phyloP scores from a whole-genome alignment of 768 basidiomycete species.

The Ramaria sp. region DNA sequence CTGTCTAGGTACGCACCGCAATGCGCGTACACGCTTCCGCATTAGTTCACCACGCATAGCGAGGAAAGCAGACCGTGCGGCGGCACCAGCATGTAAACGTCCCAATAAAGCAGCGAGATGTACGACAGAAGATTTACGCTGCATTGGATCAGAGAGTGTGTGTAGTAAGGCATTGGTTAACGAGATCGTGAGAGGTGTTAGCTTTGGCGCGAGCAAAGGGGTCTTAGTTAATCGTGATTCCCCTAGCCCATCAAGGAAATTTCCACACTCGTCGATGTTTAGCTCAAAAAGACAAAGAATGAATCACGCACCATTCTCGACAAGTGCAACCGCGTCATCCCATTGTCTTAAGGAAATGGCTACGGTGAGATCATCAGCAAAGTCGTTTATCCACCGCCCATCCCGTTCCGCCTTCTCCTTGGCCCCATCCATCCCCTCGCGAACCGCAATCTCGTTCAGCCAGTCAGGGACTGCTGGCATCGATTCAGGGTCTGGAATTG shows the following conservation, averaged over 20 bases:
- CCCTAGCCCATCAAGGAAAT: slow-evolving; percentile 26
- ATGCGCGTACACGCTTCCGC: slow-evolving; percentile 67
- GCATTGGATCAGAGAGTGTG: slow-evolving; percentile 61
- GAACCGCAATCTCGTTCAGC: slow-evolving; percentile 57
- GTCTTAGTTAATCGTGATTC: slow-evolving; percentile 48
- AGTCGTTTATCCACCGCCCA: slow-evolving; percentile 80
- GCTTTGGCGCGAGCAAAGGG: slow-evolving; percentile 44
- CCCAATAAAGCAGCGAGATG: slow-evolving; percentile 61
- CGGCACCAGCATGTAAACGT: slow-evolving; percentile 63
- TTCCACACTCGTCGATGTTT: background rate
- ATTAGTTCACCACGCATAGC: slow-evolving; percentile 67
- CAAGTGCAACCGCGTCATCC: slow-evolving; percentile 73
- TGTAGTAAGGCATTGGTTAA: slow-evolving; percentile 61
- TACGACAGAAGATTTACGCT: slow-evolving; percentile 68
- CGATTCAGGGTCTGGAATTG: slow-evolving; percentile 18
- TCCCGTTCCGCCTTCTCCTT: slow-evolving; percentile 76
- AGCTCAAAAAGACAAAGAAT: background rate
- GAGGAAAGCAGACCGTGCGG: slow-evolving; percentile 77
- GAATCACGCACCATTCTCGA: slow-evolving; percentile 60
- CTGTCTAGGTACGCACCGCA: slow-evolving; percentile 27
- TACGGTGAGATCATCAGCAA: slow-evolving; percentile 84
- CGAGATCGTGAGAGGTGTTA: slow-evolving; percentile 54
- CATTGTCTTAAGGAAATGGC: slow-evolving; percentile 84
- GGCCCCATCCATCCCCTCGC: slow-evolving; percentile 41
- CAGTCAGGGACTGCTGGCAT: slow-evolving; percentile 63